These are phyloP conservation scores for Musa schizocarpa DNA, from an alignment of 176 grass and related monocot species.

Conservation along the genomic window DNA sequence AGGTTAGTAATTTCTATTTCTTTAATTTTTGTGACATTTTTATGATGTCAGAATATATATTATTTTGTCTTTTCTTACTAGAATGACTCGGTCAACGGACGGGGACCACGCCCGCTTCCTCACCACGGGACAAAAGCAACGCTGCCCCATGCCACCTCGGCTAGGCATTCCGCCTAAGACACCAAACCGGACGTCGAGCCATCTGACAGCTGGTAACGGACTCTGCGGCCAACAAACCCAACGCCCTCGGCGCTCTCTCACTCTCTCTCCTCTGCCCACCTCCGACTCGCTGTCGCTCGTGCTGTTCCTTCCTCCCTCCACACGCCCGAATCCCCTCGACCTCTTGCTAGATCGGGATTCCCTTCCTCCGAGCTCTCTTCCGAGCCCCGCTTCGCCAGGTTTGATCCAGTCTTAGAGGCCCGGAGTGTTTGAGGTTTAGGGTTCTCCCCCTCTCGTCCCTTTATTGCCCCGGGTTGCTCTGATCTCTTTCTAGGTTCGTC, in stretches of 20 bases:
- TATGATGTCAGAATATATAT: too few relatives aligned
- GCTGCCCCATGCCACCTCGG: neutral
- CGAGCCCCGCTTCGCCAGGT: neutral
- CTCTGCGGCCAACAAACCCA: neutral
- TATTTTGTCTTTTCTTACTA: too few relatives aligned
- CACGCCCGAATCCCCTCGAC: neutral
- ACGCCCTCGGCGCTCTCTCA: neutral
- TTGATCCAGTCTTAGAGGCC: neutral
- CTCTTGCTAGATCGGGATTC: neutral
- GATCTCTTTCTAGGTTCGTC: neutral
- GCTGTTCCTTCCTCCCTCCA: neutral
- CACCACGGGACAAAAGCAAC: neutral
- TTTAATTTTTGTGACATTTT: too few relatives aligned
- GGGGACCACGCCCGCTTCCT: neutral
- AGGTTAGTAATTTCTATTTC: too few relatives aligned
- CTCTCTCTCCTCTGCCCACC: neutral
- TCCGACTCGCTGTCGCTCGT: neutral
- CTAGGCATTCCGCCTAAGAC: neutral
- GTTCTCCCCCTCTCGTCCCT: neutral
- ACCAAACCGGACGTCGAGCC: neutral
- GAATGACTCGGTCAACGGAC: neutral
- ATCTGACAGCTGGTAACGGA: constrained; percentile 3
- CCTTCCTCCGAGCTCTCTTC: neutral
- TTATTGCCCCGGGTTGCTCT: neutral
- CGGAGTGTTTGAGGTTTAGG: neutral